phyloP scores from a whole-genome alignment of 306 rosid genomes.

The Lotus japonicus region DNA sequence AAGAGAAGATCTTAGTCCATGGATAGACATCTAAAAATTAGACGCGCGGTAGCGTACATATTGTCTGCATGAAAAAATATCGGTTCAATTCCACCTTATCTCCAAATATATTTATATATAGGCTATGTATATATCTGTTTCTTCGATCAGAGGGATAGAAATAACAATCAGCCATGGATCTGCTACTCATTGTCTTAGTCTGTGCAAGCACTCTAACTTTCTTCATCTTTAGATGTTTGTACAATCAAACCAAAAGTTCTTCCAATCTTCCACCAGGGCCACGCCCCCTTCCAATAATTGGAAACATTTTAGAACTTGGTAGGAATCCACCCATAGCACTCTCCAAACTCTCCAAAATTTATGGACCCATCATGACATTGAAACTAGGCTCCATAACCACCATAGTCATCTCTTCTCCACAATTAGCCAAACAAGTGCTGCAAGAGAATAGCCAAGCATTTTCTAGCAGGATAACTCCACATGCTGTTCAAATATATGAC shows the following conservation, averaged over 20 bases:
- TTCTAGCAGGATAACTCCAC: constrained; percentile 2
- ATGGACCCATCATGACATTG: constrained; percentile 18
- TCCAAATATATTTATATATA: too few species aligned
- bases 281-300: constrained; percentile 6
- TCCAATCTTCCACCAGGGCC: constrained; percentile 24
- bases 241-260: not conserved
- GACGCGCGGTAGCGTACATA: too few species aligned
- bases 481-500: not conserved
- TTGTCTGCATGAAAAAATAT: too few species aligned
- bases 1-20: too few species aligned
- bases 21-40: too few species aligned
- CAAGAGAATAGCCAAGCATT: not conserved
- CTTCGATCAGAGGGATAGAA: too few species aligned
- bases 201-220: not conserved
- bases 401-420: constrained; percentile 19
- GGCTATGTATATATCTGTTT: too few species aligned
- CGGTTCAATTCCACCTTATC: too few species aligned
- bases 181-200: not conserved
- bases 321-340: constrained; percentile 1
- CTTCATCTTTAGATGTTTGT: not conserved
- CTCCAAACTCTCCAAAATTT: constrained; percentile 5
- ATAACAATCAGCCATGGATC: not conserved
- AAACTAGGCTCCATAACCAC: constrained; percentile 15
- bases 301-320: constrained; percentile 21
- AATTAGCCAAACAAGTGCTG: constrained; percentile 8